Conservation (phyloP, 495 filamentous ascomycete genomes). For the Xylaria longipes region DNA sequence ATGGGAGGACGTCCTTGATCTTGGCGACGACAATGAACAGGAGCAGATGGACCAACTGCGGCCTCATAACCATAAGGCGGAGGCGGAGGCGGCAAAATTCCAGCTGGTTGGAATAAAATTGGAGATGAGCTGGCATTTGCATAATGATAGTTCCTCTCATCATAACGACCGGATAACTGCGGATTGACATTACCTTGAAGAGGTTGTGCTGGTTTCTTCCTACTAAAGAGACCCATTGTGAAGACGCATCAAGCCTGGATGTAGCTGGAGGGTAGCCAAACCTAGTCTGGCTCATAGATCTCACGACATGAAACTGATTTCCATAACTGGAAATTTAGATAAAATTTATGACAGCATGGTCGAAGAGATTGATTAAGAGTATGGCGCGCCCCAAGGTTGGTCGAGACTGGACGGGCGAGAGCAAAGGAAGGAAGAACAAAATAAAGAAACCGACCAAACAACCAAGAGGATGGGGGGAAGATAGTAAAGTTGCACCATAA, state of each 20-base stretch:
- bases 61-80: conserved; percentile 44
- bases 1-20: conserved; percentile 40
- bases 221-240: conserved; percentile 25
- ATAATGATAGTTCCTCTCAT: background rate
- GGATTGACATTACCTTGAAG: background rate
- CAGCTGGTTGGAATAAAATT: conserved; percentile 40
- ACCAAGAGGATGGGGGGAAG: background rate
- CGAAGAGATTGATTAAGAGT: background rate
- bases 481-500: conserved; percentile 11
- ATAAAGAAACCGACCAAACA: background rate
- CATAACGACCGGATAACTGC: background rate
- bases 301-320: background rate
- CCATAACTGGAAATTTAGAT: background rate
- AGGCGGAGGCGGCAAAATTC: conserved; percentile 39
- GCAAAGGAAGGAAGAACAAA: background rate
- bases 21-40: conserved; percentile 42
- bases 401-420: background rate
- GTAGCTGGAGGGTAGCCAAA: background rate
- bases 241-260: background rate
- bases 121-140: conserved; percentile 2
- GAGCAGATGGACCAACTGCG: conserved; percentile 20
- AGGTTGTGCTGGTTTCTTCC: conserved; percentile 19
- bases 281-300: background rate
- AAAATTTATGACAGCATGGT: background rate
- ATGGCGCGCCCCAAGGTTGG: background rate